Percentiles rank a stretch among this genome's conserved stretches.
These are phyloP conservation scores for Phytophthora citrophthora DNA, from an alignment of 352 stramenopile species.

Conservation along the genomic window DNA sequence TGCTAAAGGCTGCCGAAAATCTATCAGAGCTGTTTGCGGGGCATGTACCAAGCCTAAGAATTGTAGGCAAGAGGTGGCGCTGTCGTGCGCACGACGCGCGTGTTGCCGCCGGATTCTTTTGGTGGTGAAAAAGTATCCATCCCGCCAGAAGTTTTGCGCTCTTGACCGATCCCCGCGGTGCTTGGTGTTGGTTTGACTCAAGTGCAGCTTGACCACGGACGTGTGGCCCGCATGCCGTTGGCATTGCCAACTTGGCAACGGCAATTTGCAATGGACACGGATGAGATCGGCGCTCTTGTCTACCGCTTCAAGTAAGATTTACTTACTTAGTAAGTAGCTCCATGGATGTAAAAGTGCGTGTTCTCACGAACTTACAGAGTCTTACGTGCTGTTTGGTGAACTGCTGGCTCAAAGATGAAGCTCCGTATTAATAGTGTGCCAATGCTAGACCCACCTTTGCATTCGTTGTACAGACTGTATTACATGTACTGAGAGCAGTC, in stretches of 20 bases:
- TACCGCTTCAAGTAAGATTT: neutral
- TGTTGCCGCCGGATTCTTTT: slow-evolving; percentile 14
- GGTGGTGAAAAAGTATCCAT: slow-evolving; percentile 16
- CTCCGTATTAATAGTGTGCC: too few relatives aligned
- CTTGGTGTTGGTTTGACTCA: slow-evolving; percentile 18
- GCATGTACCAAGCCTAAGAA: too few relatives aligned
- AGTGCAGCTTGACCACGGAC: slow-evolving; percentile 15
- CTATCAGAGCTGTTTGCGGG: neutral
- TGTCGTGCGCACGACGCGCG: too few relatives aligned
- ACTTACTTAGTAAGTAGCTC: too few relatives aligned
- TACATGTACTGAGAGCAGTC: too few relatives aligned
- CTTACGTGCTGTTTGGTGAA: too few relatives aligned
- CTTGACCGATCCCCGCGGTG: slow-evolving; percentile 17
- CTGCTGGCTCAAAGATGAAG: too few relatives aligned
- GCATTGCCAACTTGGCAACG: too few relatives aligned
- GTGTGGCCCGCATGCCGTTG: neutral
- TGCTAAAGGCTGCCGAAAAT: neutral
- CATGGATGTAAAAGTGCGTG: too few relatives aligned
- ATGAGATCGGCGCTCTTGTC: neutral
- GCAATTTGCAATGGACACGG: neutral
- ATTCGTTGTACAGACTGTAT: too few relatives aligned
- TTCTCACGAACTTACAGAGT: too few relatives aligned
- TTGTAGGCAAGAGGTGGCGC: too few relatives aligned
- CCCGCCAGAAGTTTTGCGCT: slow-evolving; percentile 9
- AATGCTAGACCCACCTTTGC: neutral